Percentiles rank a stretch among this genome's conserved stretches.
Evolutionary conservation across 2,329 filamentous ascomycete species (phyloP).

Genomic region (Aspergillus pseudoviridinutans): DNA sequence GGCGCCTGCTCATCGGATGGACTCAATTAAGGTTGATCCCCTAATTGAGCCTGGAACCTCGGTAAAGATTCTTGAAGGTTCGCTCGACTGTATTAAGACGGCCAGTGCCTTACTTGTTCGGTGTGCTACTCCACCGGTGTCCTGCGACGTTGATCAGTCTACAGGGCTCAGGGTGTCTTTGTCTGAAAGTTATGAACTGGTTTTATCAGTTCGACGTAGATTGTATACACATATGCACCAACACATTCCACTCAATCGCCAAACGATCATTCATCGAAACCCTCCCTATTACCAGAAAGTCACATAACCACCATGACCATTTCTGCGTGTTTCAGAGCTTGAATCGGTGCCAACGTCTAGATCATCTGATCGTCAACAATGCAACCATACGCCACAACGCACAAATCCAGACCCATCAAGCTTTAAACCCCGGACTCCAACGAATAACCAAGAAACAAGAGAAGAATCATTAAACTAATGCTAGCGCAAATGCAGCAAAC

Average conservation of each 20-base stretch:
- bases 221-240: slow-evolving; percentile 20
- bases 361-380: slow-evolving; percentile 17
- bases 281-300: slow-evolving; percentile 1
- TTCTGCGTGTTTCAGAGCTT: slow-evolving; percentile 10
- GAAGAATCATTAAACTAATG: slow-evolving; percentile 12
- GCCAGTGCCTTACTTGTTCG: background rate
- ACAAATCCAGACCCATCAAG: slow-evolving; percentile 20
- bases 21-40: background rate
- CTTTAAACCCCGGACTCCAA: slow-evolving; percentile 18
- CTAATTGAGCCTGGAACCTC: background rate
- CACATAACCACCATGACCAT: background rate
- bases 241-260: slow-evolving; percentile 2
- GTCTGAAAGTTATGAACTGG: slow-evolving; percentile 14
- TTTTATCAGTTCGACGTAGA: slow-evolving; percentile 21
- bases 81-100: background rate
- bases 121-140: background rate
- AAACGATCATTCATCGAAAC: slow-evolving; percentile 2
- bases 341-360: slow-evolving; percentile 16
- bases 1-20: background rate
- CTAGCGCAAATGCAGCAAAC: slow-evolving; percentile 19
- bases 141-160: background rate
- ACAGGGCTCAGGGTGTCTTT: background rate
- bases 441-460: slow-evolving; percentile 12
- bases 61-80: background rate
- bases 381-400: slow-evolving; percentile 26